Percentiles rank a stretch among this genome's conserved stretches.
Evolutionary conservation across 768 basidiomycete genomes (phyloP).

Genomic region (Chiua virens): DNA sequence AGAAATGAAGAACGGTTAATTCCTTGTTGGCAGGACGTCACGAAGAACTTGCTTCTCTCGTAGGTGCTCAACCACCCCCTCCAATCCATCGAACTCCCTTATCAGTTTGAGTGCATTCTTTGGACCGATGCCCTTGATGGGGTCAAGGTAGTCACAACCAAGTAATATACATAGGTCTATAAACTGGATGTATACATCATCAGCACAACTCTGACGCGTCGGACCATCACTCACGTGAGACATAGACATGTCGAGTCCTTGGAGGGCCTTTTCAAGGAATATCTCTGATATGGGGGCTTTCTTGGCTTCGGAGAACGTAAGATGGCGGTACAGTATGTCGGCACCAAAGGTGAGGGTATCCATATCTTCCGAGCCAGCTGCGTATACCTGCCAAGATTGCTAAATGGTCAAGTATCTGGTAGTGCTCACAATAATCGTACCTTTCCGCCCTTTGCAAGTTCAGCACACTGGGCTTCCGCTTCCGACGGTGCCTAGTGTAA

Average conservation of each 20-base stretch:
- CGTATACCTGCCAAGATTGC: slow-evolving; percentile 68
- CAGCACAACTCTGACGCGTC: background rate
- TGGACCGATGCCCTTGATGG: slow-evolving; percentile 95
- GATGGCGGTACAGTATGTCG: slow-evolving; percentile 89
- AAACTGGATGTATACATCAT: slow-evolving; percentile 54
- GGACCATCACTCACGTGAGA: slow-evolving; percentile 53
- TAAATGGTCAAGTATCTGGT: background rate
- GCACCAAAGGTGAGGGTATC: slow-evolving; percentile 96
- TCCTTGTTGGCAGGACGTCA: background rate
- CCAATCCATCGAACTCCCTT: slow-evolving; percentile 74
- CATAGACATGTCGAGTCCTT: slow-evolving; percentile 93
- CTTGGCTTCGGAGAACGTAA: slow-evolving; percentile 97
- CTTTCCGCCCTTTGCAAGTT: slow-evolving; percentile 94
- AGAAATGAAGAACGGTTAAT: background rate
- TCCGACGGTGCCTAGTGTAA: slow-evolving; percentile 86
- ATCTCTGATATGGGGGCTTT: slow-evolving; percentile 96
- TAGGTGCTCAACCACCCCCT: slow-evolving; percentile 72
- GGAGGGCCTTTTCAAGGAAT: slow-evolving; percentile 73
- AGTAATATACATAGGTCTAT: slow-evolving; percentile 95
- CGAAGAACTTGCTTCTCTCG: slow-evolving; percentile 61
- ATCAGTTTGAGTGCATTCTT: slow-evolving; percentile 94
- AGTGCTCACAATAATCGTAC: slow-evolving; percentile 36
- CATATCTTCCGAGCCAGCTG: slow-evolving; percentile 99
- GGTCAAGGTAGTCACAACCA: slow-evolving; percentile 98
- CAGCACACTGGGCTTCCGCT: slow-evolving; percentile 98